Evolutionary conservation across 1,139 yeast species (phyloP).

Genomic region (Zhuliangozyma blackwelliae): DNA sequence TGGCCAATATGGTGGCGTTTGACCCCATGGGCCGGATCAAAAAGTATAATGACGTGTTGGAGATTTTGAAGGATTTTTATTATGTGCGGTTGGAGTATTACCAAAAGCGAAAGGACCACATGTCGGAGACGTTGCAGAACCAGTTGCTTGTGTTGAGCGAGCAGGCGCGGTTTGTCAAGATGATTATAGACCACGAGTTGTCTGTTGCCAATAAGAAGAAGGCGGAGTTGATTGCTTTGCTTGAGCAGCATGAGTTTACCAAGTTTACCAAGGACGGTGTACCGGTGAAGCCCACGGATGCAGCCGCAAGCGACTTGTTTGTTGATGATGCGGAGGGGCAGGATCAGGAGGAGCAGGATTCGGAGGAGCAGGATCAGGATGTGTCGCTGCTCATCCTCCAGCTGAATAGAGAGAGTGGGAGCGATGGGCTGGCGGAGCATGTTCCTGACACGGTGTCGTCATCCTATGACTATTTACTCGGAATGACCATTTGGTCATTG

Average conservation of each 20-base stretch:
- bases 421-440: conserved; percentile 25
- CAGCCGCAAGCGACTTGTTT: conserved; percentile 13
- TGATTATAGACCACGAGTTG: conserved; percentile 76
- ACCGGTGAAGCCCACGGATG: conserved; percentile 29
- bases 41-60: conserved; percentile 69
- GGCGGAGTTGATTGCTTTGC: conserved; percentile 56
- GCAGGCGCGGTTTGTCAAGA: conserved; percentile 88
- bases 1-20: conserved; percentile 92
- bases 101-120: conserved; percentile 82
- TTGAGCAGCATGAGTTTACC: conserved; percentile 65
- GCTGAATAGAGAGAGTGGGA: conserved; percentile 27
- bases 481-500: conserved; percentile 92
- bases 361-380: conserved; percentile 36
- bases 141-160: conserved; percentile 70
- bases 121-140: conserved; percentile 66
- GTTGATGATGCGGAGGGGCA: conserved; percentile 21
- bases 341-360: conserved; percentile 14
- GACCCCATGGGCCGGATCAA: conserved; percentile 89
- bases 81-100: conserved; percentile 84
- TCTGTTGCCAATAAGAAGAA: conserved; percentile 73
- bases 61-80: conserved; percentile 80
- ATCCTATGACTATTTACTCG: conserved; percentile 69
- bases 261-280: conserved; percentile 68
- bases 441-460: conserved; percentile 46
- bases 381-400: conserved; percentile 26